These are phyloP conservation scores for Anthoceros angustus DNA, from an alignment of 225 moss, liverwort and hornwort genomes.

Conservation along the genomic window DNA sequence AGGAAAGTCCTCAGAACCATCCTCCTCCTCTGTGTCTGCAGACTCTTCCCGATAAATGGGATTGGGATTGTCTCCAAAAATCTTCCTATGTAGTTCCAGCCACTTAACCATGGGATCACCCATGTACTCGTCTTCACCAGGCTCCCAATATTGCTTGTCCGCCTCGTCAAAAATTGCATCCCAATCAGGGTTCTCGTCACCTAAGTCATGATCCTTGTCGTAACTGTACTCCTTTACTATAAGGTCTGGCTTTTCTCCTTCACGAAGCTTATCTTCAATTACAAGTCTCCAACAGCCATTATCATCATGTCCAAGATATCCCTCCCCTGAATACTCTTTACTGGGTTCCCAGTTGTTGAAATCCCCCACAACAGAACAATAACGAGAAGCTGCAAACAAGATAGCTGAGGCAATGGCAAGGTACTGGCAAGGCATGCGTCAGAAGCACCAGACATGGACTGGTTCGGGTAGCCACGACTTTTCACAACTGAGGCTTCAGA, in stretches of 20 bases:
- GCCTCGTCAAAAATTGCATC: constrained; percentile 50
- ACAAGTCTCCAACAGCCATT: constrained; percentile 59
- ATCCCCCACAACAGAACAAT: constrained; percentile 84
- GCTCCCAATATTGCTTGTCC: constrained; percentile 79
- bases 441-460: not conserved
- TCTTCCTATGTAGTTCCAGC: constrained; percentile 16
- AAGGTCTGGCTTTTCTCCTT: constrained; percentile 45
- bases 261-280: constrained; percentile 61
- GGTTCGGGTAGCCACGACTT: not conserved
- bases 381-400: constrained; percentile 43
- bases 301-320: constrained; percentile 76
- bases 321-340: constrained; percentile 56
- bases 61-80: constrained; percentile 6
- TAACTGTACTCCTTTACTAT: constrained; percentile 69
- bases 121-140: constrained; percentile 73
- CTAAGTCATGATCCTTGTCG: constrained; percentile 45
- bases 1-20: not conserved
- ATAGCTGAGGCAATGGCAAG: not conserved
- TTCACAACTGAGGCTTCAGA: not conserved
- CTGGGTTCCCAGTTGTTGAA: constrained; percentile 82
- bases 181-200: constrained; percentile 54
- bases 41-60: constrained; percentile 4
- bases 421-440: not conserved
- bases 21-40: constrained; percentile 2
- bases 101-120: constrained; percentile 27